A percentile compares a stretch with the other conserved stretches of the same genome.
phyloP scores from a whole-genome alignment of 1,139 yeast species.

The Suhomyces terraborum region DNA sequence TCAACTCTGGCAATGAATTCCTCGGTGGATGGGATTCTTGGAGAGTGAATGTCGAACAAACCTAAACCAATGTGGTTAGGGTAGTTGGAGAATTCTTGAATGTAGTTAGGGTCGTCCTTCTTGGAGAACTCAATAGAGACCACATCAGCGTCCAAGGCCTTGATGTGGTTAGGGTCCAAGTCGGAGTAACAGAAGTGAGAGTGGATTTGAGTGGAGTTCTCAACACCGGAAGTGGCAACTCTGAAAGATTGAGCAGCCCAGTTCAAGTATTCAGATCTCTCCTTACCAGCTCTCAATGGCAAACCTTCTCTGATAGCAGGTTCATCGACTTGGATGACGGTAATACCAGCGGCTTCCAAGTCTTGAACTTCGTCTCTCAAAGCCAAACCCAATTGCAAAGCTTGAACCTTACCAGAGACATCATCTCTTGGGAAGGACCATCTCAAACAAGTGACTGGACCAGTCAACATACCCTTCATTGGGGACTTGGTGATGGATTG shows the following conservation, averaged over 20 bases:
- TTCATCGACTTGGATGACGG: conserved; percentile 98
- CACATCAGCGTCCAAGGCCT: conserved; percentile 99
- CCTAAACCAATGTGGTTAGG: conserved; percentile 99
- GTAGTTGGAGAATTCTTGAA: conserved; percentile 95
- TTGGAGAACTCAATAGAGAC: conserved; percentile 98
- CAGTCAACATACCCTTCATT: conserved; percentile 99
- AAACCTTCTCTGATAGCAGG: conserved; percentile 99
- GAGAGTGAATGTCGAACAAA: conserved; percentile 98
- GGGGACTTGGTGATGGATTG: conserved; percentile 95
- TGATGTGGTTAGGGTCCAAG: conserved; percentile 98
- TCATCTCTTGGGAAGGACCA: conserved; percentile 99
- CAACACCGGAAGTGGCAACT: conserved; percentile 98
- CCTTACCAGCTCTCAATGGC: conserved; percentile 97
- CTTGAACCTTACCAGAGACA: conserved; percentile 90
- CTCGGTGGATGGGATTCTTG: conserved; percentile 97
- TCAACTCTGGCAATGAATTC: conserved; percentile 93
- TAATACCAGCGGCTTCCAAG: conserved; percentile 97
- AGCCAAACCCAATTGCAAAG: conserved; percentile 96
- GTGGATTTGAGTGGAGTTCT: conserved; percentile 95
- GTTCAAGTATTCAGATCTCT: conserved; percentile 92
- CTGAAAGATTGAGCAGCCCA: conserved; percentile 99
- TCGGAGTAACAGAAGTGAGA: conserved; percentile 99
- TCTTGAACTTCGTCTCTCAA: conserved; percentile 98
- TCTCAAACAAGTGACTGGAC: conserved; percentile 99
- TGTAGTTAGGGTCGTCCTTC: conserved; percentile 98